Base-by-base conservation (phyloP, 345 rosid species). In the Eucalyptus marginata region DNA sequence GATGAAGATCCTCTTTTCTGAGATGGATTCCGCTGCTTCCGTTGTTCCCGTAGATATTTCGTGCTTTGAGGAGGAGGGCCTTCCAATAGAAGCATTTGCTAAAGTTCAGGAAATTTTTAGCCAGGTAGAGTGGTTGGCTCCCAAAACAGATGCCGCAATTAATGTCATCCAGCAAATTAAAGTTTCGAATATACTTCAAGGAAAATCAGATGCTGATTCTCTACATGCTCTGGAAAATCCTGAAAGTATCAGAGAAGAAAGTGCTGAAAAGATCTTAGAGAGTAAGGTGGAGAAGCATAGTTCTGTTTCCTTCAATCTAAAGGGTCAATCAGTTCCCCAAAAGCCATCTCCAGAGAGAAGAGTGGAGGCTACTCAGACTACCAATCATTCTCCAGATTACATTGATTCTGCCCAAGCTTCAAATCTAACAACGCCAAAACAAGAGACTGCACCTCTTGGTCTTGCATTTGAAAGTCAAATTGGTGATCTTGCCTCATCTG, bases 31-130 rank as follows among this genome's bases (percentile, higher is more conserved):
- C 88, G 94, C 96, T 87, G 93, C 96, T 89, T 94, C 96, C n/a
- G 31, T 97, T 93, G 92, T 90, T 86, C 83, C 94, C 76, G 90
- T 94, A 71, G 95, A 95, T 90, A 92, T 96, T 91, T 88, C 96
- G 33, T 88, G 91, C 93, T 92, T 94, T 90, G 98, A 97, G 91
- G 99, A 94, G 89, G 98, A 94, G 51, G 99, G 98, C 88, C 97
- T 97, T 91, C 97, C 98, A 4, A 88, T 95, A 86, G 99, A 96
- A 94, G 99, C 96, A 90, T 96, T 97, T 93, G 93, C 96, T 88
- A 96, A 95, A 92, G 99, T 97, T 92, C 97, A 95, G 49, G 99
- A 97, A 91, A 93, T 97, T 66, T 97, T 97, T 91, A 96, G 92
- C 92, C 93, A 94, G 31, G 96, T 93, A 76, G 99, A 96, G 90